phyloP scores from a whole-genome alignment of 2,329 filamentous ascomycete genomes.

The Aureobasidium subglaciale region DNA sequence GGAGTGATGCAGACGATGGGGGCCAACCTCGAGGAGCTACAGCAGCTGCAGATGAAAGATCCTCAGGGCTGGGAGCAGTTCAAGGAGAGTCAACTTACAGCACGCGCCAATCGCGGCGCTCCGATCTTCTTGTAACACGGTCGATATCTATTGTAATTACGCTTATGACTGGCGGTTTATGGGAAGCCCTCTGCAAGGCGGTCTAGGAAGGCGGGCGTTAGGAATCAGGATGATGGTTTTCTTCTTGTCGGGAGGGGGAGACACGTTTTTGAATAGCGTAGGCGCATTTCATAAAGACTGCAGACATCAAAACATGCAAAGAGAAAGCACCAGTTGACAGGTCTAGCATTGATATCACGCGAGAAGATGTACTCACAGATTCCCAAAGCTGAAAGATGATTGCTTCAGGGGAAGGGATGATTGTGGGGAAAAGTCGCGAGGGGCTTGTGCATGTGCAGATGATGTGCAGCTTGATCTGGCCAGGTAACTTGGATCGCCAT shows the following conservation, averaged over 20 bases:
- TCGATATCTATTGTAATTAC: not conserved
- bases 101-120: conserved; percentile 22
- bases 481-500: not conserved
- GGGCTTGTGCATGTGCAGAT: not conserved
- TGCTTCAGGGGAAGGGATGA: not conserved
- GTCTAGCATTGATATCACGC: not conserved
- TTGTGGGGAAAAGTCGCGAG: conserved; percentile 6
- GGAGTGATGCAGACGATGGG: conserved; percentile 56
- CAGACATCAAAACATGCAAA: no score
- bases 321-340: no score
- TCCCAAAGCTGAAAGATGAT: not conserved
- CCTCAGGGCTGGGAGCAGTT: conserved; percentile 30
- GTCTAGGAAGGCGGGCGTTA: not conserved
- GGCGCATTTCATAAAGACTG: not conserved
- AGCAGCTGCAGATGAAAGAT: conserved; percentile 45
- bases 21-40: conserved; percentile 60
- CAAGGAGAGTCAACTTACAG: conserved; percentile 30
- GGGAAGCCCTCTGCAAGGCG: not conserved
- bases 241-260: not conserved
- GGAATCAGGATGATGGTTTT: not conserved
- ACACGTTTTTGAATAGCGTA: not conserved
- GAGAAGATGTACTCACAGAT: not conserved
- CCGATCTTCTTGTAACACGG: conserved; percentile 5
- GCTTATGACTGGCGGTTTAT: not conserved
- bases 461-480: not conserved